Evolutionary conservation across 2,329 filamentous ascomycete species (phyloP).

Genomic region (Torrubiella hemipterigena): DNA sequence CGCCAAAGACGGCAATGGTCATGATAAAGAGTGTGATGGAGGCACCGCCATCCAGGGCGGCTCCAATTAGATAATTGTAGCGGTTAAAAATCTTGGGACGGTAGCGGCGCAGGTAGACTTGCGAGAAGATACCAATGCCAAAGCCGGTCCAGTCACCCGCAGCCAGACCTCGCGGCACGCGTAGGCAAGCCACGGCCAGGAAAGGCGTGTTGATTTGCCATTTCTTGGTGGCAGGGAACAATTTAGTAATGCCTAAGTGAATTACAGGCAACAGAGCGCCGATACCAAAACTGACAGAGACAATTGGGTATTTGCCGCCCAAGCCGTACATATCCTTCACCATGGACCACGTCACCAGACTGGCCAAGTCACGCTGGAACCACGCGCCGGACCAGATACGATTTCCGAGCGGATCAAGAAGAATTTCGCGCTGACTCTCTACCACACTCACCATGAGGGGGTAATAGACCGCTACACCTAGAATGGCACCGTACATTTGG

Average conservation of each 20-base stretch:
- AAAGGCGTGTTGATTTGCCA: slow-evolving; percentile 24
- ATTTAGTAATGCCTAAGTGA: slow-evolving; percentile 18
- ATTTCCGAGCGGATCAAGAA: slow-evolving; percentile 25
- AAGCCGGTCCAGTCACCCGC: slow-evolving; percentile 21
- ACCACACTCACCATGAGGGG: slow-evolving; percentile 33
- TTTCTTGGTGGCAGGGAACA: too few relatives aligned
- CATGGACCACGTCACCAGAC: slow-evolving; percentile 17
- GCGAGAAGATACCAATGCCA: slow-evolving; percentile 18
- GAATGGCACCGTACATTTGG: slow-evolving; percentile 26
- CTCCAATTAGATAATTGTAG: slow-evolving; percentile 16
- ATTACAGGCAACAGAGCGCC: slow-evolving; percentile 27
- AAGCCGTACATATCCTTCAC: slow-evolving; percentile 28
- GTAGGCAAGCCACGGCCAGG: slow-evolving; percentile 26
- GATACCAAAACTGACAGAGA: slow-evolving; percentile 26
- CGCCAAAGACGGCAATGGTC: slow-evolving; percentile 13
- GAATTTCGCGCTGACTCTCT: slow-evolving; percentile 24
- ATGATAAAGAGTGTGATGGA: slow-evolving; percentile 16
- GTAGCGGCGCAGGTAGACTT: slow-evolving; percentile 13
- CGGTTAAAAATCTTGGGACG: slow-evolving; percentile 13
- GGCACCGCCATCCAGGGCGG: slow-evolving; percentile 15
- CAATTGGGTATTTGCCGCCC: slow-evolving; percentile 20
- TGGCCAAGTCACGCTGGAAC: slow-evolving; percentile 32
- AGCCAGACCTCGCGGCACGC: slow-evolving; percentile 24
- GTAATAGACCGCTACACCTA: slow-evolving; percentile 32
- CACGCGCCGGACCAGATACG: slow-evolving; percentile 35